phyloP scores from a whole-genome alignment of 208 protist genomes.

The Trypanosoma grayi region DNA sequence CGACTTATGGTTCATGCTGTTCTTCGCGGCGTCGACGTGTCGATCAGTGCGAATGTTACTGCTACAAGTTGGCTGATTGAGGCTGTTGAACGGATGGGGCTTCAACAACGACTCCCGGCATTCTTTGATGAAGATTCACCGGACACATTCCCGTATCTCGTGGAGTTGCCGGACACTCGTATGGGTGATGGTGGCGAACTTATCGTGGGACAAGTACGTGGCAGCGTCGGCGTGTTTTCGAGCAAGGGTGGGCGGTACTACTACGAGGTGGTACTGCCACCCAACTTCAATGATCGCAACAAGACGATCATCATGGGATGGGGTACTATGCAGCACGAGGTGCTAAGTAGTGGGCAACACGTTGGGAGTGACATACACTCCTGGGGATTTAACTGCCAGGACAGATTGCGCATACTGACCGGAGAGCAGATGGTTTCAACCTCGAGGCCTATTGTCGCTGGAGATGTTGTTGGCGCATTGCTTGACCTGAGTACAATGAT shows the following conservation, averaged over 20 bases:
- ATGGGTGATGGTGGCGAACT: conserved; percentile 73
- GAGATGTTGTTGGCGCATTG: conserved; percentile 81
- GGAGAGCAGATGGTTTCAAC: conserved; percentile 60
- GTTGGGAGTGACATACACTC: conserved; percentile 87
- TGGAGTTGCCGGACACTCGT: conserved; percentile 68
- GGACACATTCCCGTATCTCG: conserved; percentile 57
- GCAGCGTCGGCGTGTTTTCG: conserved; percentile 64
- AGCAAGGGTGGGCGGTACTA: conserved; percentile 62
- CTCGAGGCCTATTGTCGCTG: conserved; percentile 36
- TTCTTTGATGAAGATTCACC: conserved; percentile 44
- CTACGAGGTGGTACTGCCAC: conserved; percentile 78
- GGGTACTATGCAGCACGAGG: conserved; percentile 87
- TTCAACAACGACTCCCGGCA: conserved; percentile 34
- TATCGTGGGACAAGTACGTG: conserved; percentile 79
- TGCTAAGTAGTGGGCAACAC: conserved; percentile 70
- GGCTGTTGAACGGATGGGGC: conserved; percentile 61
- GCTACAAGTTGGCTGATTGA: conserved; percentile 54
- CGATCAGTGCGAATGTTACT: conserved; percentile 43
- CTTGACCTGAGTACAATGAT: conserved; percentile 80
- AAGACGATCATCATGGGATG: conserved; percentile 80
- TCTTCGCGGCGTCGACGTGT: conserved; percentile 51
- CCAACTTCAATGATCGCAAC: conserved; percentile 42
- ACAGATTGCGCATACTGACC: conserved; percentile 66
- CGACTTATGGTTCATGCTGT: conserved; percentile 57
- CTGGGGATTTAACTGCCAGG: conserved; percentile 89